Evolutionary conservation across 805 yeast genomes (phyloP).

Genomic region (Yarrowia deformans): DNA sequence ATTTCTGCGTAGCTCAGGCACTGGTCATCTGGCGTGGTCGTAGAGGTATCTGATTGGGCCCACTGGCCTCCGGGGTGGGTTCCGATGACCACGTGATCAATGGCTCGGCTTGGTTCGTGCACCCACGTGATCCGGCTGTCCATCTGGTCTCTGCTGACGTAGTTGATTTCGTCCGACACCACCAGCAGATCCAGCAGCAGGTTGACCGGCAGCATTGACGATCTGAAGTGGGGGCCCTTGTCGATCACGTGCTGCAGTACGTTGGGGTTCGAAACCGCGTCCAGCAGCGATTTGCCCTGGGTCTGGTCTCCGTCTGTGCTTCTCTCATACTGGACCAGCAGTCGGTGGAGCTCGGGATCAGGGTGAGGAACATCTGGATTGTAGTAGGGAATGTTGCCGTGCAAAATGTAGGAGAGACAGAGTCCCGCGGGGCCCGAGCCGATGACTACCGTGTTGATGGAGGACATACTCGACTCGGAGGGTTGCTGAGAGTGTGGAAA

Average conservation of each 20-base stretch:
- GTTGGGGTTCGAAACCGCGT: constrained; percentile 43
- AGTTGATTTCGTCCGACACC: constrained; percentile 46
- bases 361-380: constrained; percentile 48
- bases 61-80: constrained; percentile 50
- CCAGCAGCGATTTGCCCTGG: constrained; percentile 38
- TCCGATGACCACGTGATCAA: constrained; percentile 46
- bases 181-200: constrained; percentile 46
- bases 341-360: constrained; percentile 45
- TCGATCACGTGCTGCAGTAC: constrained; percentile 44
- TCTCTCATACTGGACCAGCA: constrained; percentile 40
- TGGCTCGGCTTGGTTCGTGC: constrained; percentile 36
- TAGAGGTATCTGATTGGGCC: constrained; percentile 44
- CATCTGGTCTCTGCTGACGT: constrained; percentile 41
- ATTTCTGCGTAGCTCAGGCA: constrained; percentile 49
- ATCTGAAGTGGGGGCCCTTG: constrained; percentile 42
- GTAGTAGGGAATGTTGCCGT: constrained; percentile 49
- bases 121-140: constrained; percentile 47
- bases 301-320: neutral
- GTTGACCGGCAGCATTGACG: constrained; percentile 45
- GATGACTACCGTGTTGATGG: constrained; percentile 38
- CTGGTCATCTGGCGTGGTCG: constrained; percentile 42
- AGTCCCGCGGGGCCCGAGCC: constrained; percentile 51
- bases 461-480: neutral
- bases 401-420: constrained; percentile 47
- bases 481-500: too few relatives aligned